A percentile compares a stretch with the other conserved stretches of the same genome.
These are phyloP conservation scores for Piloderma croceum DNA, from an alignment of 768 basidiomycete species.

Conservation along the genomic window DNA sequence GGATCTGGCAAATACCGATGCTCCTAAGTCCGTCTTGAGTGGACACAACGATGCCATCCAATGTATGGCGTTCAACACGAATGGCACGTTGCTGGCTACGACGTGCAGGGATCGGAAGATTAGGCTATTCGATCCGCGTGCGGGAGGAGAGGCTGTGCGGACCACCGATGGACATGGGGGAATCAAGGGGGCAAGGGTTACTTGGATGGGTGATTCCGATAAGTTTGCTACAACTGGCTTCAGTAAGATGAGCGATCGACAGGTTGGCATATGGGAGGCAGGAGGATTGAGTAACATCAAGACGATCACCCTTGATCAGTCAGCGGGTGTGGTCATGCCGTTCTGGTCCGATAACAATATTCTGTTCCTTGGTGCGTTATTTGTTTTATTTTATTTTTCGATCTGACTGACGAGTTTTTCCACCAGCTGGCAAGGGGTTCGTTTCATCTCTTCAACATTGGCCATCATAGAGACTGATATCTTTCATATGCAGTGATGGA, in stretches of 20 bases:
- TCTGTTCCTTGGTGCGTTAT: constrained; percentile 63
- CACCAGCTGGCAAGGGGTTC: constrained; percentile 80
- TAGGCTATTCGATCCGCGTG: constrained; percentile 85
- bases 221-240: constrained; percentile 94
- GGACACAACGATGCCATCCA: constrained; percentile 90
- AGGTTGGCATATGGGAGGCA: constrained; percentile 87
- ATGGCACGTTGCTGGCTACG: constrained; percentile 78
- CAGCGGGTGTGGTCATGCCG: constrained; percentile 92
- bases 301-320: constrained; percentile 78
- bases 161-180: constrained; percentile 85
- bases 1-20: constrained; percentile 77
- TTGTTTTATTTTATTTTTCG: neutral
- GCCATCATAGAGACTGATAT: constrained; percentile 5
- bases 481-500: constrained; percentile 61
- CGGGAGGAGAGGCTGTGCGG: constrained; percentile 76
- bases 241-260: constrained; percentile 93
- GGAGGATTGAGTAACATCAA: constrained; percentile 70
- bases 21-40: constrained; percentile 50
- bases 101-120: constrained; percentile 92
- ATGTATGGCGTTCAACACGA: constrained; percentile 72
- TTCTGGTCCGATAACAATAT: constrained; percentile 96
- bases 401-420: constrained; percentile 6
- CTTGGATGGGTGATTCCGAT: constrained; percentile 88
- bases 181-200: constrained; percentile 84
- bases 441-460: constrained; percentile 12